A percentile compares a stretch with the other conserved stretches of the same genome.
These are phyloP conservation scores for Crithidia fasciculata DNA, from an alignment of 208 protist species.

Conservation along the genomic window DNA sequence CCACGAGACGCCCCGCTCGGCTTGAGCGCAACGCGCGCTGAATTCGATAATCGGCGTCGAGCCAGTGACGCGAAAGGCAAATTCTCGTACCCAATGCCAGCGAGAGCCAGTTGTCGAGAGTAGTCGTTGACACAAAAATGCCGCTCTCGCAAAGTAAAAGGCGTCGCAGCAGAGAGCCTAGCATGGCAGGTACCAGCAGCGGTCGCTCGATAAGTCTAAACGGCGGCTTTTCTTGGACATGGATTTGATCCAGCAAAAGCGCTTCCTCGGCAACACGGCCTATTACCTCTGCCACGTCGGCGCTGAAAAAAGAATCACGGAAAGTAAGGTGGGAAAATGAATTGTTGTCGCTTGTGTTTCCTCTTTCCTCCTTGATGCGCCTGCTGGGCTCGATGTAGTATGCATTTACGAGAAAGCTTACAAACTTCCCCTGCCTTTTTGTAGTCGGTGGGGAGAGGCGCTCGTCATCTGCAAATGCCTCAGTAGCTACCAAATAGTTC, in stretches of 20 bases:
- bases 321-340: background rate
- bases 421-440: constrained; percentile 21
- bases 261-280: constrained; percentile 33
- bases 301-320: background rate
- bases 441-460: background rate
- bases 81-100: constrained; percentile 8
- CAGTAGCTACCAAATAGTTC: background rate
- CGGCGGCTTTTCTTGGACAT: constrained; percentile 18
- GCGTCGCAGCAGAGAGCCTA: constrained; percentile 31
- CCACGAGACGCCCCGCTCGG: background rate
- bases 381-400: constrained; percentile 29
- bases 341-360: background rate
- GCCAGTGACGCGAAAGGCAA: constrained; percentile 16
- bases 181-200: constrained; percentile 29
- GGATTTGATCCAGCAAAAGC: constrained; percentile 27
- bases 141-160: constrained; percentile 29
- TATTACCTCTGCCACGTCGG: constrained; percentile 3
- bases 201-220: constrained; percentile 34
- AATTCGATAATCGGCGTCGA: constrained; percentile 22
- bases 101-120: constrained; percentile 30
- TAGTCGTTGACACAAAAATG: constrained; percentile 29
- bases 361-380: constrained; percentile 3
- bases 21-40: constrained; percentile 1
- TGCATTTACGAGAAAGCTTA: constrained; percentile 21
- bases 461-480: background rate